Conservation (phyloP, 2,329 filamentous ascomycete genomes). For the Colletotrichum sp. region DNA sequence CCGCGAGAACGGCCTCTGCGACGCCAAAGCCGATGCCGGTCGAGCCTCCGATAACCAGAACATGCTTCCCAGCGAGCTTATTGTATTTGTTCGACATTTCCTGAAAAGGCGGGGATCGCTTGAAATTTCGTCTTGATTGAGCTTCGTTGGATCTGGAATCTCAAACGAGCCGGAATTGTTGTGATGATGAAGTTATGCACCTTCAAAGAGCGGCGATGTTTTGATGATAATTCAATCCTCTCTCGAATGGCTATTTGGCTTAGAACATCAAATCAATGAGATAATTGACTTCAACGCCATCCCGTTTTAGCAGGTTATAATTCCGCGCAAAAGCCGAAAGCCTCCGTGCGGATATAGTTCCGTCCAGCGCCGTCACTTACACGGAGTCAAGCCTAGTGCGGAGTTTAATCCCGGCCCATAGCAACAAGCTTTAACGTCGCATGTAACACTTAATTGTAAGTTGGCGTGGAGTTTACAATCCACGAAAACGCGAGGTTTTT, state of each 20-base stretch:
- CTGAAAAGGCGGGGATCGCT: background rate
- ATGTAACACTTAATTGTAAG: background rate
- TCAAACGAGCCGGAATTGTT: rapidly evolving
- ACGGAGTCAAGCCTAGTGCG: background rate
- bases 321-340: background rate
- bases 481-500: background rate
- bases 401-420: background rate
- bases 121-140: rapidly evolving
- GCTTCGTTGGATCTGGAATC: rapidly evolving
- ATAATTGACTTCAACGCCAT: background rate
- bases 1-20: conserved; percentile 60
- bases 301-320: background rate
- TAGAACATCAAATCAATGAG: background rate
- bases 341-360: background rate
- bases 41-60: conserved; percentile 68
- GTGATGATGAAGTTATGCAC: background rate
- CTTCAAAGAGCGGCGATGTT: rapidly evolving
- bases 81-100: conserved; percentile 25
- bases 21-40: conserved; percentile 67
- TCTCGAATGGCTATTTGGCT: background rate
- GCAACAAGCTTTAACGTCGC: background rate
- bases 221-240: no score
- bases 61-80: conserved; percentile 35
- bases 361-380: background rate
- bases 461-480: background rate